Conservation (phyloP, 306 rosid genomes). For the Castanospermum australe region DNA sequence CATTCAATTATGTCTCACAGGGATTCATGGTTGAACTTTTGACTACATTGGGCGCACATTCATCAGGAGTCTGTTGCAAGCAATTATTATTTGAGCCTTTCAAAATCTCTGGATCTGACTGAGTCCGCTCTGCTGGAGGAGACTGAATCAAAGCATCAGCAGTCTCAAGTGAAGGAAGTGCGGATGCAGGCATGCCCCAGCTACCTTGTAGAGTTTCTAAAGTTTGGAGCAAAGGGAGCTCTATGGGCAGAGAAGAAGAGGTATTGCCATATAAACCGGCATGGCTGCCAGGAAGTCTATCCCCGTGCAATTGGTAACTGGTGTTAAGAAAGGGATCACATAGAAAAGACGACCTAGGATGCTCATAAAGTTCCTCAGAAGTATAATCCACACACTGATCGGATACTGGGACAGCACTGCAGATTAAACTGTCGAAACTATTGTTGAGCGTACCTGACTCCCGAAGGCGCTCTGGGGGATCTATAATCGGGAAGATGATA, state of each 20-base stretch:
- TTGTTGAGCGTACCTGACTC: conserved; percentile 41
- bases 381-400: conserved; percentile 41
- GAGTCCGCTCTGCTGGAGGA: conserved; percentile 36
- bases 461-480: conserved; percentile 41
- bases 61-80: conserved; percentile 35
- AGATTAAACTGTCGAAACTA: conserved; percentile 32
- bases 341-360: conserved; percentile 27
- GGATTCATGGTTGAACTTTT: conserved; percentile 41
- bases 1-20: conserved; percentile 40
- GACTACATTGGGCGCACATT: conserved; percentile 29
- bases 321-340: conserved; percentile 33
- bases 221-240: conserved; percentile 89
- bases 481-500: conserved; percentile 27
- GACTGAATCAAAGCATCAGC: conserved; percentile 43
- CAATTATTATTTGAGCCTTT: conserved; percentile 1
- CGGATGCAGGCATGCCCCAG: conserved; percentile 49
- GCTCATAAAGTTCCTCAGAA: conserved; percentile 28
- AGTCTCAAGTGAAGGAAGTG: conserved; percentile 50
- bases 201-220: conserved; percentile 49
- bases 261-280: conserved; percentile 68
- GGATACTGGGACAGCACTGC: conserved; percentile 18
- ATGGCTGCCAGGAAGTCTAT: conserved; percentile 51
- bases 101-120: conserved; percentile 26
- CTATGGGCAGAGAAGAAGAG: conserved; percentile 52
- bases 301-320: conserved; percentile 23